Evolutionary conservation across 441 rosid genomes (phyloP), one percentile per base, ranked within the genome.

Genomic region (Erodium trifolium): DNA sequence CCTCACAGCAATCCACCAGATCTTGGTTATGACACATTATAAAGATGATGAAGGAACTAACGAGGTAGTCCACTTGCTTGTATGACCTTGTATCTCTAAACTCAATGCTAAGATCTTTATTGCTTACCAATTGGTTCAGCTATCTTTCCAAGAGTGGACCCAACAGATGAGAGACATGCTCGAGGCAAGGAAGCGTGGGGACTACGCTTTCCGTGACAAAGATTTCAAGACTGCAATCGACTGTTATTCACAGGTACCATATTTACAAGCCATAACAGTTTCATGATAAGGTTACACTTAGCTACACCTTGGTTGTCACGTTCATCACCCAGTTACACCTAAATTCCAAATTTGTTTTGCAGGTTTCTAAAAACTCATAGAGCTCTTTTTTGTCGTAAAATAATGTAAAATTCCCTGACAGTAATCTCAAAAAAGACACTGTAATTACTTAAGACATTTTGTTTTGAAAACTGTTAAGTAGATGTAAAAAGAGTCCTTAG

Each of bases 61-160:
- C 67, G 89, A 87, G 93, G 93, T 91, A 77, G 68, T n/a, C 9
- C 7, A 14, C 51, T 63, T 18, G 31, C 63, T 31, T 13, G 10
- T 43, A 16, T 53, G 18, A 17, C 27, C 64, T 19, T 18, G 68
- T 47, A 4, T 63, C 51, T 35, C 62, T 41, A 14, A 67, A 19
- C 67, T 62, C 63, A 64, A 11, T 39, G 72, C 75, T 67, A 41
- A 71, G 34, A 53, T 35, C 59, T 70, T 71, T 69, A 34, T 65
- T 66, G 72, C 39, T 68, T 71, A 65, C 68, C 55, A 31, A 66
- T 75, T 74, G 17, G 70, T 60, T 73, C 79, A 87, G 97, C 72
- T 82, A 31, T 89, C 97, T 71, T 89, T 91, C 77, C 87, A 89
- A 82, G 97, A 91, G 72, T 89, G 96, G 96, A 81, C 87, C 5